Percentiles rank a stretch among this genome's conserved stretches.
These are phyloP conservation scores for Sporisorium exsertum DNA, from an alignment of 1,284 basidiomycete species.

Conservation along the genomic window DNA sequence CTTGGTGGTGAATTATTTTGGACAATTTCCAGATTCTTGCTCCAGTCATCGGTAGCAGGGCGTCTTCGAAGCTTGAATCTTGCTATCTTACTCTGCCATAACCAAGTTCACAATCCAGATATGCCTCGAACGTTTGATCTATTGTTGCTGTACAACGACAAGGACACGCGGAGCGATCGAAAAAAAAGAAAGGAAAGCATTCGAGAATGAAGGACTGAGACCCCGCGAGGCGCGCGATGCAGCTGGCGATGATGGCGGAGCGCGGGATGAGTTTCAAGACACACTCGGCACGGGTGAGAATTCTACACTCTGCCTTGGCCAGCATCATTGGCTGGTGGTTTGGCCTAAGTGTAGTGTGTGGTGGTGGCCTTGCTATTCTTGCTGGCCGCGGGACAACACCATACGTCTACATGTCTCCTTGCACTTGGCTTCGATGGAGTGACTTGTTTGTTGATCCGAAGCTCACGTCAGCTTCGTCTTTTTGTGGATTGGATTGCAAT, in stretches of 20 bases:
- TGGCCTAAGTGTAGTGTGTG: too few relatives aligned
- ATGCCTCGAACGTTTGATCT: too few relatives aligned
- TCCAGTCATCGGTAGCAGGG: neutral
- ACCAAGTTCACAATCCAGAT: too few relatives aligned
- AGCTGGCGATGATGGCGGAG: constrained; percentile 6
- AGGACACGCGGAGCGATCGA: too few relatives aligned
- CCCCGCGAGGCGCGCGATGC: constrained; percentile 5
- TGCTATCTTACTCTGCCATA: neutral
- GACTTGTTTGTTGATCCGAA: neutral
- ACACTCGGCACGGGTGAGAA: neutral
- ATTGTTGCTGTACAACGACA: too few relatives aligned
- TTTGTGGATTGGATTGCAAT: neutral
- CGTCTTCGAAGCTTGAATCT: too few relatives aligned
- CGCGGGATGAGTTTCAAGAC: neutral
- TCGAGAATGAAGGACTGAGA: neutral
- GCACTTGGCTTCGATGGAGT: neutral
- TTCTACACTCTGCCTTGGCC: too few relatives aligned
- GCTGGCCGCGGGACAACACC: too few relatives aligned
- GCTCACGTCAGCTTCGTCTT: neutral
- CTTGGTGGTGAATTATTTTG: too few relatives aligned
- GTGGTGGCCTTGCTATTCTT: too few relatives aligned
- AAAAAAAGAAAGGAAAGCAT: neutral
- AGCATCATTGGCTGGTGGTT: too few relatives aligned
- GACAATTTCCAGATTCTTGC: neutral
- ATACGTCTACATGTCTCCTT: neutral